Base-by-base conservation (phyloP, 129 eudicot species). In the Tagetes erecta region DNA sequence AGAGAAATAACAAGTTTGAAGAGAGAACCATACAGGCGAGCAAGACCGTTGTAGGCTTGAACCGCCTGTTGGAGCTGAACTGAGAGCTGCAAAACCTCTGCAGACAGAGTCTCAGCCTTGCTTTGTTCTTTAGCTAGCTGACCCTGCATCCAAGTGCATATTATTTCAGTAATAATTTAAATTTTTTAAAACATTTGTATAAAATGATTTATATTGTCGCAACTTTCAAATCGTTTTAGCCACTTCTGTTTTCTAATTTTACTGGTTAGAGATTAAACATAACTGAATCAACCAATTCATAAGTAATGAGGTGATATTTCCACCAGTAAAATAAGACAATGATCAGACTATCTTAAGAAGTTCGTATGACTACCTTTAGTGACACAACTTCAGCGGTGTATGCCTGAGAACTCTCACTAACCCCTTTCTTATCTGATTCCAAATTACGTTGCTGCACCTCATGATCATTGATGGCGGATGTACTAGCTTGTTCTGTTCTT, bases 71-170 rank as follows among this genome's bases (percentile, higher is more conserved):
- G 97, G 76, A 91, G 96, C 42, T 87, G 96, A 75, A 86, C 86
- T 51, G 97, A 85, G 78, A 95, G 96, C 84, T 87, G 91, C 85
- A 91, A 75, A 70, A 95, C 96, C 78, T 95, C 99, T 3, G 90
- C 97, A 51, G 99, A 86, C 49, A 95, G 71, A 41, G 91, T 80
- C 80, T 95, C 99, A 8, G 92, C 96, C 81, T 82, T 88, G 82
- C 97, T 94, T 77, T 94, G 96, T 81, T 94, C 98, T 82, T 83
- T 85, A 52, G 90, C 88, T 70, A 94, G 89, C 51, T 84, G 82
- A 67, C 87, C 88, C 98, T 94, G 70, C 71, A 47, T 45, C 51
- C 34, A 74, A 7, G 14, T 45, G 65, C 14, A 33, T 34, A 59
- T 10, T 34, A 34, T 59, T 8, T 59, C 66, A 59, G 10, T 11